These are phyloP conservation scores for Candida nanaspora DNA, from an alignment of 805 yeast genomes.

Conservation along the genomic window DNA sequence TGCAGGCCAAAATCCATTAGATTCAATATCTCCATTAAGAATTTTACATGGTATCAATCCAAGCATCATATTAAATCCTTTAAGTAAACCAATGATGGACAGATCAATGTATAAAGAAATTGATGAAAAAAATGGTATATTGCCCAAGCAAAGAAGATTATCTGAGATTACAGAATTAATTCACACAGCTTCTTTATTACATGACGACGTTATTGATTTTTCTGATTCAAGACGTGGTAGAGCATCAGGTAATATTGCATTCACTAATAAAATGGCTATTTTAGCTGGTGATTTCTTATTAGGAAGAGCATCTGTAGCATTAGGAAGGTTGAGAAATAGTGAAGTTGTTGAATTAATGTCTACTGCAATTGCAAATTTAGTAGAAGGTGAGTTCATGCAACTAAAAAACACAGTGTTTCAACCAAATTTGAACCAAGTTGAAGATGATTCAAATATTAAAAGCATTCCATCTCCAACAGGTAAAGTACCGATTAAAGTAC, in stretches of 20 bases:
- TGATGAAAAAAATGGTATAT: slow-evolving; percentile 61
- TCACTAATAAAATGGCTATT: slow-evolving; percentile 95
- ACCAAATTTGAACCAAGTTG: slow-evolving; percentile 35
- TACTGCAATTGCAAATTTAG: slow-evolving; percentile 92
- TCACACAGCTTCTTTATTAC: slow-evolving; percentile 91
- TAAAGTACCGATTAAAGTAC: slow-evolving; percentile 50
- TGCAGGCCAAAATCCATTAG: slow-evolving; percentile 53
- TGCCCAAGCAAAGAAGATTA: slow-evolving; percentile 90
- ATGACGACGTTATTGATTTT: slow-evolving; percentile 94
- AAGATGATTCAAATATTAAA: slow-evolving; percentile 37
- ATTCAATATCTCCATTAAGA: slow-evolving; percentile 71
- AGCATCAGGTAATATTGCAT: slow-evolving; percentile 88
- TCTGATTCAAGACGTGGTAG: slow-evolving; percentile 85
- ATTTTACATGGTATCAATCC: slow-evolving; percentile 90
- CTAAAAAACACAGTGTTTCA: slow-evolving; percentile 82
- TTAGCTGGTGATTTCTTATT: slow-evolving; percentile 93
- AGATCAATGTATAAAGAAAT: slow-evolving; percentile 47
- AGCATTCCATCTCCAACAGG: slow-evolving; percentile 53
- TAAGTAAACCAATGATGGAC: slow-evolving; percentile 71
- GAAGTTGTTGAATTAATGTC: slow-evolving; percentile 95
- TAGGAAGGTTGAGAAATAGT: slow-evolving; percentile 89
- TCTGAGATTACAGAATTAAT: slow-evolving; percentile 99
- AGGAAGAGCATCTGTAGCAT: slow-evolving; percentile 94
- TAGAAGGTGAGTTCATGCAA: slow-evolving; percentile 99
- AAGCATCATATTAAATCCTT: slow-evolving; percentile 70